These are phyloP conservation scores for Diaporthe velutina DNA, from an alignment of 2,329 filamentous ascomycete species.

Conservation along the genomic window DNA sequence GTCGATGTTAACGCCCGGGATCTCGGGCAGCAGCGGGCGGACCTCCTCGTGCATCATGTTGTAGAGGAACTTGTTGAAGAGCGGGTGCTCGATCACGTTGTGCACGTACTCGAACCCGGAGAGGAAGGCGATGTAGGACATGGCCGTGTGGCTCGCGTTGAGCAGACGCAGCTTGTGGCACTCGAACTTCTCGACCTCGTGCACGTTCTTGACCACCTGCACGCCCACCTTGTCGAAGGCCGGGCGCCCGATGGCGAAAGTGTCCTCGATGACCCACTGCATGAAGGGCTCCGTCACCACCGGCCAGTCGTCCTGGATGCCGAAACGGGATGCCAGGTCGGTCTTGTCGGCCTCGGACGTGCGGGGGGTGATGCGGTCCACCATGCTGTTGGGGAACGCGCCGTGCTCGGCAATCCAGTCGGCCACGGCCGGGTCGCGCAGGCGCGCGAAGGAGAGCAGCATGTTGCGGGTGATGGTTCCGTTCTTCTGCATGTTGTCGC, in stretches of 20 bases:
- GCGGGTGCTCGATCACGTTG: constrained; percentile 64
- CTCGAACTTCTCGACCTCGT: constrained; percentile 66
- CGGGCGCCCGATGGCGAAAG: constrained; percentile 64
- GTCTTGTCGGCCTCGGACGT: constrained; percentile 60
- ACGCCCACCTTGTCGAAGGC: constrained; percentile 66
- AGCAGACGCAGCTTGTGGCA: constrained; percentile 69
- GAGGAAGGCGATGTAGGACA: constrained; percentile 64
- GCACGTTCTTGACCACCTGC: constrained; percentile 64
- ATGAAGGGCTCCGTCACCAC: constrained; percentile 69
- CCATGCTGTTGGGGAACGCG: constrained; percentile 68
- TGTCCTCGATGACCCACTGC: constrained; percentile 68
- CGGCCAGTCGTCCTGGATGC: constrained; percentile 64
- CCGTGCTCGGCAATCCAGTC: constrained; percentile 62
- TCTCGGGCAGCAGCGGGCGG: constrained; percentile 64
- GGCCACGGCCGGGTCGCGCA: constrained; percentile 60
- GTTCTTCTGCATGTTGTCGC: constrained; percentile 71
- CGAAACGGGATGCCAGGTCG: constrained; percentile 58
- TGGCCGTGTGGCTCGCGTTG: constrained; percentile 65
- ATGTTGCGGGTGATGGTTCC: constrained; percentile 65
- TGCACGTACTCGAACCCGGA: constrained; percentile 67
- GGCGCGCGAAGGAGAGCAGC: constrained; percentile 63
- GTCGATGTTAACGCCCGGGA: constrained; percentile 64
- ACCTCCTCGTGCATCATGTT: constrained; percentile 69
- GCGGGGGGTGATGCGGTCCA: constrained; percentile 67
- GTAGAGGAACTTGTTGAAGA: constrained; percentile 61